A percentile compares a stretch with the other conserved stretches of the same genome.
These are phyloP conservation scores for Torulaspora gathmanii DNA, from an alignment of 805 yeast genomes.

Conservation along the genomic window DNA sequence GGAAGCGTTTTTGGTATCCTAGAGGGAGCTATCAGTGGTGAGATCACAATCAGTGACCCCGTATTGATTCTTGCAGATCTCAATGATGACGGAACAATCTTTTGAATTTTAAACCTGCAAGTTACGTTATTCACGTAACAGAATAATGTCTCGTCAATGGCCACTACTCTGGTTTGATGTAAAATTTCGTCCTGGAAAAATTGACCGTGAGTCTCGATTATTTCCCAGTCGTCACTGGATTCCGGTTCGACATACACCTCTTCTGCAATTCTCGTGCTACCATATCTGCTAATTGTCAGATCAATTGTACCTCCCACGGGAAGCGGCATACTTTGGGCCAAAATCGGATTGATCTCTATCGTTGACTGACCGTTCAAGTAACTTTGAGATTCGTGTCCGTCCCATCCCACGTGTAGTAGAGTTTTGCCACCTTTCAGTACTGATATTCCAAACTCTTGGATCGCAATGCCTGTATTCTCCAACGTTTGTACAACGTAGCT, in stretches of 20 bases:
- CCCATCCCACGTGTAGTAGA: constrained; percentile 26
- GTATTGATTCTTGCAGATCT: constrained; percentile 52
- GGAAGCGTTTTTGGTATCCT: constrained; percentile 23
- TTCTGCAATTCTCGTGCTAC: constrained; percentile 35
- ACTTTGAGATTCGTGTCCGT: constrained; percentile 24
- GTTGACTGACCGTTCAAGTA: constrained; percentile 13
- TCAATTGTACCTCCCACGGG: constrained; percentile 10
- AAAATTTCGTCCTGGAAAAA: constrained; percentile 68
- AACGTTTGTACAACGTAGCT: constrained; percentile 17
- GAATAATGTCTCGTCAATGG: constrained; percentile 52
- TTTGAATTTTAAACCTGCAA: constrained; percentile 54
- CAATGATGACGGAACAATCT: constrained; percentile 40
- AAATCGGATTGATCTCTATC: constrained; percentile 25
- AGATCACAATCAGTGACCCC: constrained; percentile 66
- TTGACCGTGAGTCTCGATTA: constrained; percentile 76
- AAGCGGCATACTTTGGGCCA: constrained; percentile 18
- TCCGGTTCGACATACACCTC: constrained; percentile 75
- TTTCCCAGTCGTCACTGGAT: constrained; percentile 81
- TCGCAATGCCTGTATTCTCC: constrained; percentile 22
- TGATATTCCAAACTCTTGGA: constrained; percentile 25
- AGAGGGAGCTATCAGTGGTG: constrained; percentile 54
- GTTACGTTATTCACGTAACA: constrained; percentile 62
- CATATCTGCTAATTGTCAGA: constrained; percentile 17
- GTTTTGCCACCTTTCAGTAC: constrained; percentile 7
- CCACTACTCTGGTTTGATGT: constrained; percentile 75